Conservation (phyloP, 148 eudicot genomes). For the Talinum fruticosum region DNA sequence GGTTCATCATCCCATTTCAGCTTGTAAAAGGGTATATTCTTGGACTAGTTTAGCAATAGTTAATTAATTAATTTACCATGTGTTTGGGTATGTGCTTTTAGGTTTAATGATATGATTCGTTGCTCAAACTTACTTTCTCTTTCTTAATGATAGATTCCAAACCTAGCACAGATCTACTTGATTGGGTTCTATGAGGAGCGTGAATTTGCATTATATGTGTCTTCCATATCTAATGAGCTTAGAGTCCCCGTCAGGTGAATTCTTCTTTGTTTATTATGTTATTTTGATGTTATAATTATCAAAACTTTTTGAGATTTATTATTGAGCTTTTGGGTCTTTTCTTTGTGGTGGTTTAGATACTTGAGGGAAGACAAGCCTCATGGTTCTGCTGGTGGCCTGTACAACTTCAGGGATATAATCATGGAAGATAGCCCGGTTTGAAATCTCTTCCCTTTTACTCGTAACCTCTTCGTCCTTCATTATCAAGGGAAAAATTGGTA, state of each 20-base stretch:
- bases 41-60: background rate
- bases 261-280: background rate
- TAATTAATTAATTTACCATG: background rate
- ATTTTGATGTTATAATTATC: background rate
- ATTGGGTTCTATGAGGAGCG: slow-evolving; percentile 96
- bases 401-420: slow-evolving; percentile 71
- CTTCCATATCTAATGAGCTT: slow-evolving; percentile 89
- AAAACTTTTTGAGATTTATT: background rate
- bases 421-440: slow-evolving; percentile 77
- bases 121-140: slow-evolving; percentile 2
- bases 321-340: slow-evolving; percentile 22
- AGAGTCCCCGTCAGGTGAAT: slow-evolving; percentile 81
- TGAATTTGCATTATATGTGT: slow-evolving; percentile 80
- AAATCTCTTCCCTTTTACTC: slow-evolving; percentile 21
- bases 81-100: background rate
- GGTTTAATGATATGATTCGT: background rate
- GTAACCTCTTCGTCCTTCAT: background rate
- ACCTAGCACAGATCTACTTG: slow-evolving; percentile 81
- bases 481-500: background rate
- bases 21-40: slow-evolving; percentile 73
- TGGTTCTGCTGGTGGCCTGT: slow-evolving; percentile 87
- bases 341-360: slow-evolving; percentile 45
- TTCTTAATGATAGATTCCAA: slow-evolving; percentile 59
- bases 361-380: slow-evolving; percentile 88
- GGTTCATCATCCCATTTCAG: slow-evolving; percentile 96